Percentiles rank a stretch among this genome's conserved stretches.
These are phyloP conservation scores for Myxozyma geophila DNA, from an alignment of 805 yeast species.

Conservation along the genomic window DNA sequence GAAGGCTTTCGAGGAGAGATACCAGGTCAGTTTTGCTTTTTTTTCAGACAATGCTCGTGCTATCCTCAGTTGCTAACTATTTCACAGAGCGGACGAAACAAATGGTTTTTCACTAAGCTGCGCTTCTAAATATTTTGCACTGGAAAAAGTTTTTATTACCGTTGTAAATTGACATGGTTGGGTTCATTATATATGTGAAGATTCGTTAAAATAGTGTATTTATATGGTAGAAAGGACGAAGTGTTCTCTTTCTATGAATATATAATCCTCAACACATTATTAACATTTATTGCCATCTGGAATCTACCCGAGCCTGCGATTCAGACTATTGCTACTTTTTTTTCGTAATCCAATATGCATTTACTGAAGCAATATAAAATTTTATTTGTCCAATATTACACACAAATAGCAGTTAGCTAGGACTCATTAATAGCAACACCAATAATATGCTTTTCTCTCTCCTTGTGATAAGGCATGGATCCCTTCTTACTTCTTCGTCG, in stretches of 20 bases:
- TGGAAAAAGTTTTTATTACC: neutral
- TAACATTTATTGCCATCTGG: too few species aligned
- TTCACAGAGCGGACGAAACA: constrained; percentile 88
- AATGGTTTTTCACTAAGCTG: constrained; percentile 99
- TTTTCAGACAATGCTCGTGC: neutral
- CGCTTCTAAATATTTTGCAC: constrained; percentile 64
- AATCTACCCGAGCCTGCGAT: too few species aligned
- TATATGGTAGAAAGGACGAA: neutral
- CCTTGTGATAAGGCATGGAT: constrained; percentile 54
- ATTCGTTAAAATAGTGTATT: neutral
- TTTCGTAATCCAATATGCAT: too few species aligned
- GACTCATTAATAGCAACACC: constrained; percentile 62
- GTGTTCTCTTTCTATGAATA: too few species aligned
- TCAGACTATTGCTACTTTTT: too few species aligned
- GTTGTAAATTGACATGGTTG: neutral
- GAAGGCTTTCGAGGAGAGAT: constrained; percentile 99
- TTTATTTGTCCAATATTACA: neutral
- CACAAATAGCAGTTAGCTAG: neutral
- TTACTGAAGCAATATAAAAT: neutral
- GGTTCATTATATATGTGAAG: neutral
- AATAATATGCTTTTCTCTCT: constrained; percentile 84
- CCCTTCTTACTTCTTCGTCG: constrained; percentile 71
- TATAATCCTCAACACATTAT: too few species aligned
- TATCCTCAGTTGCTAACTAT: neutral
- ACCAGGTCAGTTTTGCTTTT: constrained; percentile 54